Percentiles rank a stretch among this genome's conserved stretches.
These are phyloP conservation scores for Royoungia palumana DNA, from an alignment of 768 basidiomycete genomes.

Conservation along the genomic window DNA sequence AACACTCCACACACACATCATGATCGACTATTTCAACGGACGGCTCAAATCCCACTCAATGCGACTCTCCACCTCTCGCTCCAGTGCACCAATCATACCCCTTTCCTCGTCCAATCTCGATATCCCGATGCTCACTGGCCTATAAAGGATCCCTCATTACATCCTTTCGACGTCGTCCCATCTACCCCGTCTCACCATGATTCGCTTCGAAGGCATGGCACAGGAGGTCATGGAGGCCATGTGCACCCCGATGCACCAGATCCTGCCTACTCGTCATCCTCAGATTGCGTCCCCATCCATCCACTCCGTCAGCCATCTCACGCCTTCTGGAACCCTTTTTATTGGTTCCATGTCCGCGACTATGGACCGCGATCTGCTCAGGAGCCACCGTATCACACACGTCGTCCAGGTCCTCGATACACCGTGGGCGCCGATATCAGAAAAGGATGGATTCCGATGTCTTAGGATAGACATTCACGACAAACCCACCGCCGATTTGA, in stretches of 20 bases:
- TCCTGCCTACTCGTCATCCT: constrained; percentile 44
- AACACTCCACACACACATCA: constrained; percentile 12
- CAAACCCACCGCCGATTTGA: constrained; percentile 55
- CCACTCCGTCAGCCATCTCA: constrained; percentile 12
- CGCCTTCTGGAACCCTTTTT: constrained; percentile 53
- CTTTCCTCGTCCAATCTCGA: neutral
- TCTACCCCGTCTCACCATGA: constrained; percentile 44
- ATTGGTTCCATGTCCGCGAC: constrained; percentile 64
- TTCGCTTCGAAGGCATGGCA: constrained; percentile 72
- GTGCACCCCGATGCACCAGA: constrained; percentile 82
- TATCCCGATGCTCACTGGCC: constrained; percentile 1
- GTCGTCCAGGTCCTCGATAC: constrained; percentile 67
- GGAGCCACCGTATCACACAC: constrained; percentile 48
- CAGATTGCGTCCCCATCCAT: constrained; percentile 16
- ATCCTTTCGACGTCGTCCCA: neutral
- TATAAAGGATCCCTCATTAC: neutral
- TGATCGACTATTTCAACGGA: constrained; percentile 31
- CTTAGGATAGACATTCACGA: constrained; percentile 71
- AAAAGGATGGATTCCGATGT: constrained; percentile 47
- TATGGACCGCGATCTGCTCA: constrained; percentile 53
- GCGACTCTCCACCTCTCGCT: neutral
- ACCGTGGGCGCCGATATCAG: constrained; percentile 54
- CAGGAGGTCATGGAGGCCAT: constrained; percentile 79
- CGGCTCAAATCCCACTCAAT: constrained; percentile 1
- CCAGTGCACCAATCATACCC: neutral